Evolutionary conservation across 2,329 filamentous ascomycete species (phyloP), one percentile per base, ranked within the genome.

Genomic region (Colletotrichum musicola): DNA sequence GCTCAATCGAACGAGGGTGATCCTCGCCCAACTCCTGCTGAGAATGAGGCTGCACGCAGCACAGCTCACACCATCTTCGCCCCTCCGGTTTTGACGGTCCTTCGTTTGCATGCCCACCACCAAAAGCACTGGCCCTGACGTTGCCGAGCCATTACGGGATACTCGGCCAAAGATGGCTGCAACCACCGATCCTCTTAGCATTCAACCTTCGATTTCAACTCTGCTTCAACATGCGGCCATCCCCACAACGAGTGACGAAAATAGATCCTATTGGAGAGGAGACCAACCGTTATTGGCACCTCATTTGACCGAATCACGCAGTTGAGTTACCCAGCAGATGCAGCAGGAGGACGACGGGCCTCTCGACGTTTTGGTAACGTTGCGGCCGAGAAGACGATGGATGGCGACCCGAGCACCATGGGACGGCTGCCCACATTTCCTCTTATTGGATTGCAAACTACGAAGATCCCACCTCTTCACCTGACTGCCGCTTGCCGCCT

Each of bases 21-120:
- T 46, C 51, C 67, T 69, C 67, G 67, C 67, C 65, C 47, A 6
- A 63, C 53, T 57, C 18, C 57, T 27, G 62, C 63, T 68, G 67
- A 69, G 67, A 69, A 63, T 42, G 67, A 69, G 63, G 67, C 67
- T 69, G 67, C 67, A 69, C 57, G 67, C 67, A 68, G 67, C 67
- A 69, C 57, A 58, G 63, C 57, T 68, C 67, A 66, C 57, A 68
- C 63, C 67, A 63, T 20, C 56, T 57, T 49, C 42, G 42, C 12
- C 55, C 62, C 40, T 49, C 22, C 50, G 46, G 66, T 66, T 66
- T 69, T 38, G 68, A 68, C 44, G 51, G 50, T 62, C 66, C 63
- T 49, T 42, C 62, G 47, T 50, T 56, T 62, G 51, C 50, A 50
- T 53, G 63, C 51, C 38, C 30, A 51, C 62, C 42, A 61, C 38